phyloP scores from a whole-genome alignment of 306 rosid species.

The Biancaea sappan region DNA sequence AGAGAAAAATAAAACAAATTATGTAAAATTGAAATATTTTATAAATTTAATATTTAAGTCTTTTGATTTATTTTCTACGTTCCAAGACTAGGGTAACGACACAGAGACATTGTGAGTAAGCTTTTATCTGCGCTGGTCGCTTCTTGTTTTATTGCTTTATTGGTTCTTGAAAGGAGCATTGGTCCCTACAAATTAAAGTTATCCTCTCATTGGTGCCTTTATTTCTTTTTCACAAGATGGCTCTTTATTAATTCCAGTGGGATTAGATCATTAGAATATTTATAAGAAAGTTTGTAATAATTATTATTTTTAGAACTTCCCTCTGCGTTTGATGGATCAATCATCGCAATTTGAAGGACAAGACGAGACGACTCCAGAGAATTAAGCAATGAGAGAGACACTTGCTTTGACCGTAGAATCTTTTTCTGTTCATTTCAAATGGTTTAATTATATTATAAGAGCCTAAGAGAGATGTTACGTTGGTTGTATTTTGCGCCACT shows the following conservation, averaged over 20 bases:
- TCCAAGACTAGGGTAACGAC: conserved; percentile 41
- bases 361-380: background rate
- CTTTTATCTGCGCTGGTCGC: conserved; percentile 33
- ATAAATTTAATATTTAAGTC: too few relatives aligned
- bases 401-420: conserved; percentile 33
- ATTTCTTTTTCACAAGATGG: background rate
- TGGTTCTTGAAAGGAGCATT: conserved; percentile 50
- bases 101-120: background rate
- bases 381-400: background rate
- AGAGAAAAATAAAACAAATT: too few relatives aligned
- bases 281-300: conserved; percentile 21
- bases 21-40: too few relatives aligned
- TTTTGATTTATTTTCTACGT: conserved; percentile 30
- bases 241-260: conserved; percentile 31
- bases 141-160: conserved; percentile 54
- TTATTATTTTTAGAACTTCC: too few relatives aligned
- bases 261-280: too few relatives aligned
- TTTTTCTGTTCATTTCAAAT: background rate
- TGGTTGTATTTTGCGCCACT: conserved; percentile 22
- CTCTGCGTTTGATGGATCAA: background rate
- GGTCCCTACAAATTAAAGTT: conserved; percentile 64
- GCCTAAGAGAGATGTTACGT: background rate
- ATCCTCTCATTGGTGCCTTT: conserved; percentile 37
- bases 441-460: too few relatives aligned
- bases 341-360: conserved; percentile 17